phyloP scores from a whole-genome alignment of 2,329 filamentous ascomycete genomes.

The Hypoxylon sp. region DNA sequence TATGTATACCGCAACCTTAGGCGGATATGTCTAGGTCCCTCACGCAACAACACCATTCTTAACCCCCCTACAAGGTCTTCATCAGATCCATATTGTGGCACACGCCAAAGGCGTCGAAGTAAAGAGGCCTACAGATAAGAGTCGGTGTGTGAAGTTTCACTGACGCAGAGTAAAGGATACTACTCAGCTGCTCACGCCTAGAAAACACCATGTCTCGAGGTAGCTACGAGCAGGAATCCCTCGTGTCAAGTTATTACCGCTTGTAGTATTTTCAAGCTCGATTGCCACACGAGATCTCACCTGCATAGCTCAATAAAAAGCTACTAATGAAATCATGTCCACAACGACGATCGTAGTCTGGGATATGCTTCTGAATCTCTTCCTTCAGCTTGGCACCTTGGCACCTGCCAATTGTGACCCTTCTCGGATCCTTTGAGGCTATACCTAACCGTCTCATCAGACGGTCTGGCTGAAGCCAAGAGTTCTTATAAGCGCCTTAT shows the following conservation, averaged over 20 bases:
- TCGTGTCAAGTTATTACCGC: background rate
- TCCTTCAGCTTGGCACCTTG: conserved; percentile 7
- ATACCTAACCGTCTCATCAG: background rate
- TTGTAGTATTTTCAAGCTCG: background rate
- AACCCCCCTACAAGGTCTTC: too few species aligned
- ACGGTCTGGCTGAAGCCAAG: background rate
- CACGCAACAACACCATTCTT: too few species aligned
- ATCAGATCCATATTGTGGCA: background rate
- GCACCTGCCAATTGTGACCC: conserved; percentile 6
- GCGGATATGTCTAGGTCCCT: too few species aligned
- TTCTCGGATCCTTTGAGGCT: conserved; percentile 14
- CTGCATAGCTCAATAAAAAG: conserved; percentile 4
- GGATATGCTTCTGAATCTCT: conserved; percentile 8
- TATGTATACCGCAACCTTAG: too few species aligned
- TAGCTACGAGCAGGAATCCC: background rate
- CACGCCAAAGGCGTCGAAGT: background rate
- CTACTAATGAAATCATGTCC: background rate
- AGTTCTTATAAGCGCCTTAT: background rate
- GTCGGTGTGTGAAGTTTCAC: background rate
- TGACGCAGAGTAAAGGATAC: background rate
- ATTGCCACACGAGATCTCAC: background rate
- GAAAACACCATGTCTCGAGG: background rate
- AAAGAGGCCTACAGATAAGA: background rate
- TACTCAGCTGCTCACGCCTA: background rate
- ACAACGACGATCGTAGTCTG: background rate